Conservation (phyloP, 768 basidiomycete genomes). For the Phanerochaete carnosa region DNA sequence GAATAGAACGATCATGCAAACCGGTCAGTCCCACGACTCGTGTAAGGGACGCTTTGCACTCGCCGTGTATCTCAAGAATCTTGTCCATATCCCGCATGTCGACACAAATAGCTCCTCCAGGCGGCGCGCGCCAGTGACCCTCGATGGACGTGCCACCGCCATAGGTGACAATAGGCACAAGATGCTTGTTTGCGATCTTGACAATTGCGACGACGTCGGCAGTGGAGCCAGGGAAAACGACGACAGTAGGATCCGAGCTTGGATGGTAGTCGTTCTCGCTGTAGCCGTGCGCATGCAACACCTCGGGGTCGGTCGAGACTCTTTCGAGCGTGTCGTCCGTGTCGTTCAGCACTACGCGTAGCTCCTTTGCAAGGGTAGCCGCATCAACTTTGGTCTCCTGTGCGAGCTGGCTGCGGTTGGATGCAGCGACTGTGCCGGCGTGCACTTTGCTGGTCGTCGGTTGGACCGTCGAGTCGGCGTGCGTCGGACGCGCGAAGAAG, state of each 20-base stretch:
- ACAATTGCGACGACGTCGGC: conserved; percentile 83
- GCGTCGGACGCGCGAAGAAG: neutral
- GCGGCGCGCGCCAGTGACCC: conserved; percentile 70
- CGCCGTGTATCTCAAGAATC: conserved; percentile 55
- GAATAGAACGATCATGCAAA: too few relatives aligned
- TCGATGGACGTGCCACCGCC: conserved; percentile 87
- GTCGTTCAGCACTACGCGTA: neutral
- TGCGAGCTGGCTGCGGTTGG: neutral
- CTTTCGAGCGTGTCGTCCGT: neutral
- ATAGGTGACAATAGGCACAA: conserved; percentile 76
- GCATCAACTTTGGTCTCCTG: neutral
- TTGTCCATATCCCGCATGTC: conserved; percentile 66
- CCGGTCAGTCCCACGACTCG: too few relatives aligned
- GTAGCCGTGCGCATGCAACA: conserved; percentile 55
- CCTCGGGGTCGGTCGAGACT: conserved; percentile 49
- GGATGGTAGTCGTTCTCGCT: conserved; percentile 71
- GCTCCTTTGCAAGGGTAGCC: neutral
- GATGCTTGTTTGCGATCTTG: conserved; percentile 68
- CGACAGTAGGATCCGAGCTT: conserved; percentile 30
- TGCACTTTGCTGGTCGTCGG: neutral
- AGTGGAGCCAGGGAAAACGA: conserved; percentile 61
- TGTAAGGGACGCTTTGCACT: neutral
- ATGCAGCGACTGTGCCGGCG: neutral
- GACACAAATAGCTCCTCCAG: conserved; percentile 56
- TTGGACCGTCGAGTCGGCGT: neutral